Base-by-base conservation (phyloP, 768 basidiomycete species). In the Pilatotrama ljubarskyi region DNA sequence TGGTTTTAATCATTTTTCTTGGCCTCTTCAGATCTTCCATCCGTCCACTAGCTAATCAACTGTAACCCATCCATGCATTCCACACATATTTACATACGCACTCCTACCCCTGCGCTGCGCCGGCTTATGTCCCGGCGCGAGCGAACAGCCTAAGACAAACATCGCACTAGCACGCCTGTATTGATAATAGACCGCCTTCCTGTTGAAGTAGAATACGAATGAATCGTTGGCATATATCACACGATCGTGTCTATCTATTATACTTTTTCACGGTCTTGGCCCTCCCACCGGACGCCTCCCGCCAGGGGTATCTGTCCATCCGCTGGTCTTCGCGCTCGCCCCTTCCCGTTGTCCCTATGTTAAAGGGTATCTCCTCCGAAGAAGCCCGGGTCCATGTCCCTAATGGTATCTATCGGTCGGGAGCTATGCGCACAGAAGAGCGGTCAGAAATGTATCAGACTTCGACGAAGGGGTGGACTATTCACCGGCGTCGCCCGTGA, bases 31-130 rank as follows among this genome's bases (percentile, higher is more conserved):
- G 35, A 37, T 37, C 22, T 44, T 24, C 40, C 59, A 38, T 17
- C 32, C 37, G 17, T 48, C 44, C 15, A 17, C 46, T 24, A 36
- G 25, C 32, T 36, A 49, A 42, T 41, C 8, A 15, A 41, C 37
- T 60, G 52, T 55, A 55, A 44, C 44, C 25, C 51, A 18, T 32
- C 40, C 48, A 58, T 58, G 57, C 49, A 43, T 52, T 26, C 35
- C 36, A 5, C 29, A 38, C 55, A 25, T 51, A 41, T 15, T 17
- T 20, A 8, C 48, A 37, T 53, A 38, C 46, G 35, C 35, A 53
- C 52, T 48, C 51, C 24, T 20, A 40, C 11, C 47, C 22, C 15
- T 48, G 32, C 40, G 15, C 47, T 24, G 29, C 10, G 41, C 32
- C 51, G 38, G 29, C 37, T 36, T 29, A 50, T 18, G 38, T 18